Evolutionary conservation across 768 basidiomycete genomes (phyloP).

Genomic region (Tephrocybe sp.): DNA sequence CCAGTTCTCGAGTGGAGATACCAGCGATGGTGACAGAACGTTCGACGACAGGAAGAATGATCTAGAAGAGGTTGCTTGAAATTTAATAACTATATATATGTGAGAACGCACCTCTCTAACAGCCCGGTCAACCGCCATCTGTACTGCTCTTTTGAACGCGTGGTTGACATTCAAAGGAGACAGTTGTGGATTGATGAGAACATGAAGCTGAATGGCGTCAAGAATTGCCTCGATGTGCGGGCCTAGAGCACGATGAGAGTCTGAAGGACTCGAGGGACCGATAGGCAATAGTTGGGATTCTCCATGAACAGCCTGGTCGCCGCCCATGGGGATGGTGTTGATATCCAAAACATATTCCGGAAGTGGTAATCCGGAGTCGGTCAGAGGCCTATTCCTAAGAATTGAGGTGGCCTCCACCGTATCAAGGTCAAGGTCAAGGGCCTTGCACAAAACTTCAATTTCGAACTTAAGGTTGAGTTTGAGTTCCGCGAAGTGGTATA

Average conservation of each 20-base stretch:
- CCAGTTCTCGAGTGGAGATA: slow-evolving; percentile 94
- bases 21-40: slow-evolving; percentile 98
- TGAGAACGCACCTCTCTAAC: slow-evolving; percentile 76
- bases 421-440: slow-evolving; percentile 84
- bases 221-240: slow-evolving; percentile 84
- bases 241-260: slow-evolving; percentile 66
- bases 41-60: slow-evolving; percentile 96
- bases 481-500: slow-evolving; percentile 96
- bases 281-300: slow-evolving; percentile 67
- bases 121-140: slow-evolving; percentile 88
- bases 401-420: slow-evolving; percentile 81
- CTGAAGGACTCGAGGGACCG: slow-evolving; percentile 58
- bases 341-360: slow-evolving; percentile 83
- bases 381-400: slow-evolving; percentile 72
- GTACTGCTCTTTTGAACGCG: slow-evolving; percentile 86
- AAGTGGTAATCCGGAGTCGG: slow-evolving; percentile 62
- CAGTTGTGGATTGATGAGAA: slow-evolving; percentile 78
- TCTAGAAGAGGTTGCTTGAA: slow-evolving; percentile 41
- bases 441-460: slow-evolving; percentile 95
- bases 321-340: slow-evolving; percentile 74
- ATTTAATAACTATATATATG: neutral
- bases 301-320: slow-evolving; percentile 57
- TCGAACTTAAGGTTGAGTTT: slow-evolving; percentile 98
- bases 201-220: slow-evolving; percentile 62
- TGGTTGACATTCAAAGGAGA: slow-evolving; percentile 75